These are phyloP conservation scores for Phytophthora palmivora DNA, from an alignment of 352 stramenopile species.

Conservation along the genomic window DNA sequence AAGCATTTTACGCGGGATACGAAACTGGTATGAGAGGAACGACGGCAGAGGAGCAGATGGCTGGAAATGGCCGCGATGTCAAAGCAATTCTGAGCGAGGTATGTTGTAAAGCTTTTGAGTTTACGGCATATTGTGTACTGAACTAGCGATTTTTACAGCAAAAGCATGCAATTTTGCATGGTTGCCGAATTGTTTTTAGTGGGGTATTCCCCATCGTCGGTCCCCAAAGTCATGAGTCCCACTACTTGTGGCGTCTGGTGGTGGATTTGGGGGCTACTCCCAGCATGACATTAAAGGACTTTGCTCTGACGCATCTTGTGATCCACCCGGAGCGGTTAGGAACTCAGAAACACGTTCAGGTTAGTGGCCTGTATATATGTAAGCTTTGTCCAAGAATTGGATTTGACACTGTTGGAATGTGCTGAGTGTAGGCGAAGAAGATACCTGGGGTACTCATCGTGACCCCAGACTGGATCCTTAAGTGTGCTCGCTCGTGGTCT, in stretches of 20 bases:
- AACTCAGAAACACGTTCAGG: conserved; percentile 83
- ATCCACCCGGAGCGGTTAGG: conserved; percentile 83
- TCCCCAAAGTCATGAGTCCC: conserved; percentile 60
- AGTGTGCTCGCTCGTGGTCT: conserved; percentile 77
- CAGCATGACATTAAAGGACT: conserved; percentile 76
- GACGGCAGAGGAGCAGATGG: conserved; percentile 75
- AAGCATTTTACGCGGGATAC: conserved; percentile 64
- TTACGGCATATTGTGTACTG: conserved; percentile 1
- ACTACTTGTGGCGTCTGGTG: conserved; percentile 82
- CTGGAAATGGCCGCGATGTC: conserved; percentile 68
- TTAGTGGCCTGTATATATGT: conserved; percentile 18
- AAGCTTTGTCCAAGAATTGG: not conserved
- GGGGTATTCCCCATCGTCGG: conserved; percentile 76
- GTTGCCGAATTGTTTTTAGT: conserved; percentile 82
- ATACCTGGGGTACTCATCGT: conserved; percentile 72
- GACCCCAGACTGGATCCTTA: conserved; percentile 83
- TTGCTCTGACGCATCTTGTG: conserved; percentile 84
- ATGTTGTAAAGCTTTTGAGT: conserved; percentile 5
- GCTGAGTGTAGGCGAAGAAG: conserved; percentile 51
- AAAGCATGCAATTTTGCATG: conserved; percentile 71
- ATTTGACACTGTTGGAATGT: conserved; percentile 8
- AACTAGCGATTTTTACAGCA: conserved; percentile 42
- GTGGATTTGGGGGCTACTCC: conserved; percentile 72
- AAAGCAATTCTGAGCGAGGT: conserved; percentile 75
- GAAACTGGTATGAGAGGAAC: conserved; percentile 52